phyloP scores from a whole-genome alignment of 352 stramenopile species.

The Peronospora farinosa region DNA sequence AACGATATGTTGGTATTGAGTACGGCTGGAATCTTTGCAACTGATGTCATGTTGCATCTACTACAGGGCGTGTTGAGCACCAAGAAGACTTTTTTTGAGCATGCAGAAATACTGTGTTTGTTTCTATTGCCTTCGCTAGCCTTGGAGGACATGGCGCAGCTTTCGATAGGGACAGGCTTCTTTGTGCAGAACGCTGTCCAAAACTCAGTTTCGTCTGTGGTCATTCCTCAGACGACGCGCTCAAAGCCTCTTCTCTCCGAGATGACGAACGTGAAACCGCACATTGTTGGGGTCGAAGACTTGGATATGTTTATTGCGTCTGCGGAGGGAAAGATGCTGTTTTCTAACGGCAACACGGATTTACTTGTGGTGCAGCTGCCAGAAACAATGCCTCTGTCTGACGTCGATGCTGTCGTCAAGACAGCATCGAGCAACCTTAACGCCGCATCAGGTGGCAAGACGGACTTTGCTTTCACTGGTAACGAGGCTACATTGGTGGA shows the following conservation, averaged over 20 bases:
- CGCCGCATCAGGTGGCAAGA: slow-evolving; percentile 24
- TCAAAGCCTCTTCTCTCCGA: slow-evolving; percentile 33
- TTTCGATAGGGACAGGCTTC: slow-evolving; percentile 26
- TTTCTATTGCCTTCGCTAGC: slow-evolving; percentile 44
- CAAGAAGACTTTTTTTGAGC: slow-evolving; percentile 5
- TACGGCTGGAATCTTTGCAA: background rate
- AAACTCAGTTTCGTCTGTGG: slow-evolving; percentile 47
- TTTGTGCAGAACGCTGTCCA: slow-evolving; percentile 48
- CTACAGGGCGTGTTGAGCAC: slow-evolving; percentile 36
- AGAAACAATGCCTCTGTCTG: slow-evolving; percentile 21
- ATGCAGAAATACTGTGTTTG: slow-evolving; percentile 50
- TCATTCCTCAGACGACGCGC: slow-evolving; percentile 70
- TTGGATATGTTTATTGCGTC: slow-evolving; percentile 34
- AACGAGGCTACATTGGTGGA: slow-evolving; percentile 33
- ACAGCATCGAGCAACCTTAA: slow-evolving; percentile 31
- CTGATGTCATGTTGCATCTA: slow-evolving; percentile 7
- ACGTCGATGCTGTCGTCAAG: slow-evolving; percentile 47
- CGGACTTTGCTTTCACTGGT: slow-evolving; percentile 65
- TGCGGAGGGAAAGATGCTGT: slow-evolving; percentile 24
- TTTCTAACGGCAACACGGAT: slow-evolving; percentile 51
- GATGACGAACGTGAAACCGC: slow-evolving; percentile 18
- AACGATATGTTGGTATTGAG: background rate
- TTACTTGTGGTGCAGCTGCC: slow-evolving; percentile 58
- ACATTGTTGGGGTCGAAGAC: slow-evolving; percentile 19
- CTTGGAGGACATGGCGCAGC: slow-evolving; percentile 38